phyloP scores from a whole-genome alignment of 2,329 filamentous ascomycete genomes.

The Pezicula radicicola region DNA sequence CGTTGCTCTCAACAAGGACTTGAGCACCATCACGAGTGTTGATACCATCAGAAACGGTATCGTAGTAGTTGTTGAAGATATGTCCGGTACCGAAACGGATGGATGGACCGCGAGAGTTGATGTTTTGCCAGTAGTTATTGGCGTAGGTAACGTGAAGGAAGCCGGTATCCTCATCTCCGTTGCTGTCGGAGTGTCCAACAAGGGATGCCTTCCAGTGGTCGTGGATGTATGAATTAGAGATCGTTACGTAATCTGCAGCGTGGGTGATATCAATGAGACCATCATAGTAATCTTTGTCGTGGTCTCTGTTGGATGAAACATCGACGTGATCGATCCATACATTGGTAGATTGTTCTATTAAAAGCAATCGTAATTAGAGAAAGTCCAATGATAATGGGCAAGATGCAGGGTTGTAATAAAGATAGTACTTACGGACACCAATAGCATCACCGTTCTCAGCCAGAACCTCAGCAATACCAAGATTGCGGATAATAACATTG shows the following conservation, averaged over 20 bases:
- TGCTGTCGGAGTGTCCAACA: constrained; percentile 58
- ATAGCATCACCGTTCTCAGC: constrained; percentile 58
- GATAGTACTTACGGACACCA: constrained; percentile 40
- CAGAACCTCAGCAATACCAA: constrained; percentile 54
- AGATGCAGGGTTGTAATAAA: not conserved
- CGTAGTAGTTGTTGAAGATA: constrained; percentile 51
- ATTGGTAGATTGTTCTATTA: constrained; percentile 45
- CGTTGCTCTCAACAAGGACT: constrained; percentile 53
- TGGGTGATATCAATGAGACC: constrained; percentile 64
- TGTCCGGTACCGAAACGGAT: constrained; percentile 66
- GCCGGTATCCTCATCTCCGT: constrained; percentile 55
- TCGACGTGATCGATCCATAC: constrained; percentile 69
- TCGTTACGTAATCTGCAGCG: constrained; percentile 57
- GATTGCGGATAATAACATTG: constrained; percentile 63
- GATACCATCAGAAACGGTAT: constrained; percentile 45
- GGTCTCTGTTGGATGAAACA: constrained; percentile 53
- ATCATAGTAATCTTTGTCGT: constrained; percentile 69
- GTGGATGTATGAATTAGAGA: constrained; percentile 49
- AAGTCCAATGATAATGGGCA: not conserved
- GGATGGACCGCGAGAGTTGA: constrained; percentile 61
- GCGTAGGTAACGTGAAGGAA: constrained; percentile 62
- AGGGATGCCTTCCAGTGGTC: constrained; percentile 62
- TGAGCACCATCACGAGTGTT: constrained; percentile 56
- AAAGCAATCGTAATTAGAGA: constrained; percentile 11
- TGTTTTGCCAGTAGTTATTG: constrained; percentile 64